Percentiles rank a stretch among this genome's conserved stretches.
phyloP scores from a whole-genome alignment of 2,329 filamentous ascomycete species.

The Apiospora malaysiana region DNA sequence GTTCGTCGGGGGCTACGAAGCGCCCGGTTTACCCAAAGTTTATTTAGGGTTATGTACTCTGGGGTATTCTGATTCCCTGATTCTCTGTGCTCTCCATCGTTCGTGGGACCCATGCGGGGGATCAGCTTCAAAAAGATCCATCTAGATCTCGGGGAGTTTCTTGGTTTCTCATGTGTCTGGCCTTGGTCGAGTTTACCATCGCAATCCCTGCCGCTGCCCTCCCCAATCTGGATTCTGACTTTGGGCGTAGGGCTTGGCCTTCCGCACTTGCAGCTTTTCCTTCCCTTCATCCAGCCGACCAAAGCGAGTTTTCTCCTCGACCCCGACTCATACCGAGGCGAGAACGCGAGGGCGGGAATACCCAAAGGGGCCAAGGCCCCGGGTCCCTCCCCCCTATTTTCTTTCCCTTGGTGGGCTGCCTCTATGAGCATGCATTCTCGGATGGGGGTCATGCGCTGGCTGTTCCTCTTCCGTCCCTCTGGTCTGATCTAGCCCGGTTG shows the following conservation, averaged over 20 bases:
- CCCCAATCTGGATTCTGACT: conserved; percentile 3
- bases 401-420: background rate
- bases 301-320: background rate
- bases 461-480: background rate
- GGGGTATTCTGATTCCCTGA: background rate
- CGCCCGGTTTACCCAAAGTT: background rate
- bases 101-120: background rate
- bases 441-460: background rate
- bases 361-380: background rate
- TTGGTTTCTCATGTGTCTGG: conserved; percentile 7
- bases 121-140: conserved; percentile 1
- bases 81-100: background rate
- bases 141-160: conserved; percentile 8
- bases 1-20: conserved; percentile 12
- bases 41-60: background rate
- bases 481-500: conserved; percentile 1
- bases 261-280: background rate
- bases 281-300: background rate
- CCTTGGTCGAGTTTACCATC: background rate
- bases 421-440: background rate
- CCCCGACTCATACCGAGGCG: background rate
- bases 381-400: background rate
- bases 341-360: background rate
- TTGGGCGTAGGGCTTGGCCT: conserved; percentile 10
- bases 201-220: background rate